phyloP scores from a whole-genome alignment of 345 rosid species.

The Arabis hirsuta region DNA sequence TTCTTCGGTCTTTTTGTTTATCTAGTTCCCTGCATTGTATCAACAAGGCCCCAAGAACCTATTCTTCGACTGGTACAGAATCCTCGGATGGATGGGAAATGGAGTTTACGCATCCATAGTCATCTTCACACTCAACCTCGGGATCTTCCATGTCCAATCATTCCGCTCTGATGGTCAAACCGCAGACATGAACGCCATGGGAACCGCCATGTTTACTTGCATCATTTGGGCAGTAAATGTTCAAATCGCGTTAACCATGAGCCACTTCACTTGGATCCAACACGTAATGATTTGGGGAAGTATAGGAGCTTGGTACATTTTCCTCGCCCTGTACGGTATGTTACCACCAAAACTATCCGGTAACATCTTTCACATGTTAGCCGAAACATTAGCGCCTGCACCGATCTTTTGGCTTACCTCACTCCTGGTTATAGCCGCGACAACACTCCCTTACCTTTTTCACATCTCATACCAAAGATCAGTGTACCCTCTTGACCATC shows the following conservation, averaged over 20 bases:
- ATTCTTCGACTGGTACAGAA: conserved; percentile 70
- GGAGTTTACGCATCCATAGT: conserved; percentile 60
- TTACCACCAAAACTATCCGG: conserved; percentile 54
- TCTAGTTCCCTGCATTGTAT: conserved; percentile 79
- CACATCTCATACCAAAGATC: conserved; percentile 55
- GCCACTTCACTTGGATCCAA: conserved; percentile 84
- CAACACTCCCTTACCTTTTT: conserved; percentile 59
- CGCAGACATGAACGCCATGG: conserved; percentile 55
- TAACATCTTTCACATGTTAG: conserved; percentile 50
- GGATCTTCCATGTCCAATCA: conserved; percentile 51
- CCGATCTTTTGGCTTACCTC: conserved; percentile 60
- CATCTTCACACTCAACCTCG: conserved; percentile 54
- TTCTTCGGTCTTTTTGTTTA: neutral
- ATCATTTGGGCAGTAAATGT: conserved; percentile 72
- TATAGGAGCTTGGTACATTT: conserved; percentile 65
- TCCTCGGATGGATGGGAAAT: conserved; percentile 73
- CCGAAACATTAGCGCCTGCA: conserved; percentile 56
- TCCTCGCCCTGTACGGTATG: conserved; percentile 53
- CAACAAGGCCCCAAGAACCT: conserved; percentile 73
- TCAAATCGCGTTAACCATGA: conserved; percentile 69
- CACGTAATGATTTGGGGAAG: conserved; percentile 79
- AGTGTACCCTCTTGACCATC: conserved; percentile 70
- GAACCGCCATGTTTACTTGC: conserved; percentile 63
- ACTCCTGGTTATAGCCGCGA: conserved; percentile 50
- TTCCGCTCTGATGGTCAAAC: conserved; percentile 50